These are phyloP conservation scores for Lomentospora prolificans DNA, from an alignment of 2,329 filamentous ascomycete species.

Conservation along the genomic window DNA sequence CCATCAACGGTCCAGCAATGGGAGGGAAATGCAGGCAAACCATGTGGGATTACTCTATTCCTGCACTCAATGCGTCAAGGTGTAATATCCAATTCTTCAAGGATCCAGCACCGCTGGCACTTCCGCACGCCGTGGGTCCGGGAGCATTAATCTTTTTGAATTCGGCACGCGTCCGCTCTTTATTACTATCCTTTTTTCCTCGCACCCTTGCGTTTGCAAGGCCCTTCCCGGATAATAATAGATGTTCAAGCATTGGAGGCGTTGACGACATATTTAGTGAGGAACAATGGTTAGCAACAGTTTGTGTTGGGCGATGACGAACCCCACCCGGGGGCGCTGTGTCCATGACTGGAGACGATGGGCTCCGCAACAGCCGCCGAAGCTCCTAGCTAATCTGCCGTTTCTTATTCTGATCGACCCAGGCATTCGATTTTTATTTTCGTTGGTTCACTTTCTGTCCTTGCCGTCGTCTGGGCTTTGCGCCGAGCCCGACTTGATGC, in stretches of 20 bases:
- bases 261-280: no score
- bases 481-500: no score
- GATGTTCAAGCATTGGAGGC: no score
- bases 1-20: no score
- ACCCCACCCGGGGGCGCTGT: no score
- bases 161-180: not conserved
- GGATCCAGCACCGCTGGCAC: not conserved
- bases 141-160: not conserved
- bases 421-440: not conserved
- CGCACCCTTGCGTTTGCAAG: no score
- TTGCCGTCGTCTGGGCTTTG: no score
- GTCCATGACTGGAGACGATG: not conserved
- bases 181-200: no score
- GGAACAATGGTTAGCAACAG: no score
- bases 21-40: not conserved
- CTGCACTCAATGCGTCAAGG: not conserved
- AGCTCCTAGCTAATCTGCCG: not conserved
- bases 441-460: not conserved
- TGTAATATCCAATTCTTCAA: slow-evolving; percentile 7
- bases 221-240: no score
- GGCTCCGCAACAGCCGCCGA: not conserved
- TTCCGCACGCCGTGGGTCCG: not conserved
- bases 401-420: not conserved
- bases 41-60: not conserved
- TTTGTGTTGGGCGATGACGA: no score